Evolutionary conservation across 495 filamentous ascomycete species (phyloP), one percentile per base, ranked within the genome.

Genomic region (Barbatosphaeria neglecta): DNA sequence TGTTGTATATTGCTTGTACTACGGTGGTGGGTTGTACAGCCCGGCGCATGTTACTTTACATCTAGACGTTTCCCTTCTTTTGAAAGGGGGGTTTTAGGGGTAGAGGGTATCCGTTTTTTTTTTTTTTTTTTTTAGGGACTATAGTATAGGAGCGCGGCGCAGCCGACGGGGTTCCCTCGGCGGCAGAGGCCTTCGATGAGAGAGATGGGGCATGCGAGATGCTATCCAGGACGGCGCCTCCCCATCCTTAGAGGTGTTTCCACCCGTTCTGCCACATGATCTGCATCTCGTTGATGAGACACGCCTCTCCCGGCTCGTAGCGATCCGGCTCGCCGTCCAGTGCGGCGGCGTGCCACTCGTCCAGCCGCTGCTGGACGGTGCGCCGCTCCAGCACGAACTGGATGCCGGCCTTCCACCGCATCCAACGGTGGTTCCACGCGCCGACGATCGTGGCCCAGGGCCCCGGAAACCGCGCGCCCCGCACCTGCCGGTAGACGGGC

Each of bases 271-370:
- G 51, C 54, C 77, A 73, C 49, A 90, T 65, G 31, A 92, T 75
- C 60, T 92, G 86, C 86, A 90, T 90, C 67, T 89, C 85, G 64
- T 90, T 81, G 43, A 90, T 77, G 45, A 89, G 64, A 57, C 86
- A 92, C 41, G 75, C 72, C 38, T 66, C 65, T n/a, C 77, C 82
- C 1, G 59, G 68, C 50, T 85, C 80, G 13, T 22, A 8, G 6
- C 43, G 27, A 8, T 63, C 52, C 28, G 63, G 61, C 35, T 66
- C 54, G 44, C 51, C 45, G 18, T 56, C 64, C 33, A 62, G 60
- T 23, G 59, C 58, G 38, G 58, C 44, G 67, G 72, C 71, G 33
- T 59, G 61, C 41, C 65, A 58, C 15, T 76, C 40, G 38, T 66
- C 57, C 8, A 67, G 54, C 7, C 54, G 62, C 22, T 77, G 60